These are phyloP conservation scores for Cordia subcordata DNA, from an alignment of 257 asterid genomes.

Conservation along the genomic window DNA sequence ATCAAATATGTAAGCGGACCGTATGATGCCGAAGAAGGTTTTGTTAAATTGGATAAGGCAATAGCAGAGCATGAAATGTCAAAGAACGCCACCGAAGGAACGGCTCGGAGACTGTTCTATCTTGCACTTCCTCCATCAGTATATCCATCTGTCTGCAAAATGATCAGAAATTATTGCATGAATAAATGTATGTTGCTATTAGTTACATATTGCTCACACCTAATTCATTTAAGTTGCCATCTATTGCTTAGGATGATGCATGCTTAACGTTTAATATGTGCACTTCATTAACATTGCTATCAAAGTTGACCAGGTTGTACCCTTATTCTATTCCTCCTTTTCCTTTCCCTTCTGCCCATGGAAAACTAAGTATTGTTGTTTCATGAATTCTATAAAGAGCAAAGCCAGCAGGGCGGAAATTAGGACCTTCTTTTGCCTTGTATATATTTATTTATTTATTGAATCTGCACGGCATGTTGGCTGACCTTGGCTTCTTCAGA, in stretches of 20 bases:
- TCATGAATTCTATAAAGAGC: too few species aligned
- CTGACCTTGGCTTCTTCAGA: not conserved
- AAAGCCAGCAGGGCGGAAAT: too few species aligned
- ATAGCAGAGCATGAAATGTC: slow-evolving; percentile 77
- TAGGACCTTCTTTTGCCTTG: too few species aligned
- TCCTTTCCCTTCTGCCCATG: too few species aligned
- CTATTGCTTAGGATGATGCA: not conserved
- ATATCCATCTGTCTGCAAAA: slow-evolving; percentile 93
- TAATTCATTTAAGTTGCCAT: not conserved
- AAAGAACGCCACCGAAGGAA: slow-evolving; percentile 58
- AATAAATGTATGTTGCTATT: slow-evolving; percentile 55
- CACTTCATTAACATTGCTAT: too few species aligned
- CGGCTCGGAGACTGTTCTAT: slow-evolving; percentile 89
- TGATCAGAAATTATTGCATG: slow-evolving; percentile 75
- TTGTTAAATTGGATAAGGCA: slow-evolving; percentile 68
- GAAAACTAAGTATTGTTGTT: too few species aligned
- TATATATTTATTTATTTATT: too few species aligned
- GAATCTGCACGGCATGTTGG: not conserved
- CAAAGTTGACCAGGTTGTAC: too few species aligned
- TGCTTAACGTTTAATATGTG: not conserved
- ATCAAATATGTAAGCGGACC: slow-evolving; percentile 88
- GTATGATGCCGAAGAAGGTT: slow-evolving; percentile 86
- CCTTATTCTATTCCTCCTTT: too few species aligned
- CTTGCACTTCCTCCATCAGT: slow-evolving; percentile 99
- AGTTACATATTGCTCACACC: not conserved